Evolutionary conservation across 2,329 filamentous ascomycete genomes (phyloP).

Genomic region (Emmonsiellopsis sp.): DNA sequence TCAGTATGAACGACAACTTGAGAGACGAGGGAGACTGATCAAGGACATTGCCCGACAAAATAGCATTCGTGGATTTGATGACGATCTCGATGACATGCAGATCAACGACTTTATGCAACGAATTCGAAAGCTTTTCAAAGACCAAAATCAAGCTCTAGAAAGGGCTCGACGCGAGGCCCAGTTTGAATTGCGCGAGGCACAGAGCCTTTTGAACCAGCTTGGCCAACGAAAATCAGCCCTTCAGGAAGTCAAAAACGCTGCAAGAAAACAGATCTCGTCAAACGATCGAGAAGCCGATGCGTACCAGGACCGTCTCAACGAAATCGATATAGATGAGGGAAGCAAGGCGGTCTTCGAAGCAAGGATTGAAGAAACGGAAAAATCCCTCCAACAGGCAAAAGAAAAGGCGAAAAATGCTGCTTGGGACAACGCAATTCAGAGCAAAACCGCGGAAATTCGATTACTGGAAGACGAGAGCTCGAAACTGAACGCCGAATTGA

Average conservation of each 20-base stretch:
- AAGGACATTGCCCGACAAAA: slow-evolving; percentile 68
- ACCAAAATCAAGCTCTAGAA: slow-evolving; percentile 73
- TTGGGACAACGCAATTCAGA: slow-evolving; percentile 62
- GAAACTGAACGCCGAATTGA: slow-evolving; percentile 67
- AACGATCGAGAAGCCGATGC: slow-evolving; percentile 63
- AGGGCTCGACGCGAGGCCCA: slow-evolving; percentile 63
- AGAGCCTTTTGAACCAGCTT: slow-evolving; percentile 61
- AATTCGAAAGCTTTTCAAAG: slow-evolving; percentile 63
- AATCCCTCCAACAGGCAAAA: slow-evolving; percentile 52
- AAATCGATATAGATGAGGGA: slow-evolving; percentile 80
- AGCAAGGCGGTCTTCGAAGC: slow-evolving; percentile 67
- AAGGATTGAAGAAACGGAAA: slow-evolving; percentile 60
- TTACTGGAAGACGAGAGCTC: slow-evolving; percentile 64
- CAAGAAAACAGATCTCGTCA: slow-evolving; percentile 60
- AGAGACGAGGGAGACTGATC: slow-evolving; percentile 62
- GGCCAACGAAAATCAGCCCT: slow-evolving; percentile 64
- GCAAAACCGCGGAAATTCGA: slow-evolving; percentile 56
- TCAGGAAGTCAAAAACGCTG: slow-evolving; percentile 63
- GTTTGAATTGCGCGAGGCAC: slow-evolving; percentile 65
- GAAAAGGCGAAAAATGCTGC: slow-evolving; percentile 54
- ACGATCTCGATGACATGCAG: slow-evolving; percentile 63
- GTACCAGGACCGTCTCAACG: slow-evolving; percentile 60
- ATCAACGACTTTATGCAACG: slow-evolving; percentile 69
- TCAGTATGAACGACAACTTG: slow-evolving; percentile 72
- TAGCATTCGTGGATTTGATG: slow-evolving; percentile 75